Evolutionary conservation across 352 stramenopile genomes (phyloP).

Genomic region (Globisporangium nodosum): DNA sequence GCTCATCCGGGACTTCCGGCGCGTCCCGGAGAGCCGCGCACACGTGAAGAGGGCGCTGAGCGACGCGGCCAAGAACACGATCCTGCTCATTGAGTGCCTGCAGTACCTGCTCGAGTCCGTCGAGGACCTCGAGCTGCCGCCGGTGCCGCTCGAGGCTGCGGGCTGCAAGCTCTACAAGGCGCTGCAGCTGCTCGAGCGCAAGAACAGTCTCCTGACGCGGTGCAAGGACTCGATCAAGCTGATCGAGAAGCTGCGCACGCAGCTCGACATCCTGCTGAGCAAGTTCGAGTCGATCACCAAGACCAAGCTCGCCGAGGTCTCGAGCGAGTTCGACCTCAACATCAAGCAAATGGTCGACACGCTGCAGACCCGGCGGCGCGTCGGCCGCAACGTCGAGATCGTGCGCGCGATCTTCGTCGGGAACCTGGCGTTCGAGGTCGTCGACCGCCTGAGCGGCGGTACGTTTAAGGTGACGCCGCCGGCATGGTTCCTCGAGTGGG

Average conservation of each 20-base stretch:
- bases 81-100: constrained; percentile 95
- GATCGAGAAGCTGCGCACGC: constrained; percentile 85
- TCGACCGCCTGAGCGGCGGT: constrained; percentile 92
- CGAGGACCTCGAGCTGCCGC: constrained; percentile 76
- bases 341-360: constrained; percentile 82
- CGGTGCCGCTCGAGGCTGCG: constrained; percentile 38
- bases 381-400: constrained; percentile 73
- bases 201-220: constrained; percentile 88
- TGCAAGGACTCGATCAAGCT: constrained; percentile 96
- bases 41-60: constrained; percentile 87
- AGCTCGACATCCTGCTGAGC: constrained; percentile 90
- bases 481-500: constrained; percentile 74
- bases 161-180: constrained; percentile 89
- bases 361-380: constrained; percentile 50
- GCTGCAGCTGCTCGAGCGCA: constrained; percentile 85
- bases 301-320: constrained; percentile 85
- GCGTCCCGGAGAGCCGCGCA: constrained; percentile 74
- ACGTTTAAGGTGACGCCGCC: constrained; percentile 89
- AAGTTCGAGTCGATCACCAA: constrained; percentile 89
- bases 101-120: constrained; percentile 95
- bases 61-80: constrained; percentile 92
- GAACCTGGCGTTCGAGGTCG: constrained; percentile 91
- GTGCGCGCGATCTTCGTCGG: constrained; percentile 91
- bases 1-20: constrained; percentile 84
- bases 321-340: constrained; percentile 86